Base-by-base conservation (phyloP, 108 stramenopile species). In the Nitzschia inconspicua region DNA sequence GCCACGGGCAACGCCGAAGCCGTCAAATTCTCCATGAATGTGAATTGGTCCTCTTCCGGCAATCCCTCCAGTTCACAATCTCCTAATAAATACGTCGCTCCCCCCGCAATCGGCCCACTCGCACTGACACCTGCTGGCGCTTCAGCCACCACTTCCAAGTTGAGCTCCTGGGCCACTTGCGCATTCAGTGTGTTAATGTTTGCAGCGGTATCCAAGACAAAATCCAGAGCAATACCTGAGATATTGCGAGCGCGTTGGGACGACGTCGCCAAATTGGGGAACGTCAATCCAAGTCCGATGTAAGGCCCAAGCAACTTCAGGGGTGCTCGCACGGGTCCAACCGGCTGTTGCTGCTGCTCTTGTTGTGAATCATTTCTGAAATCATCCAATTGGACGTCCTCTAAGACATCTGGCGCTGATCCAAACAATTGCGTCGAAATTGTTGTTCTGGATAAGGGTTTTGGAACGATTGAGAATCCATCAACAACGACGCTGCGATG, bases 221-320 rank as follows among this genome's bases (percentile, higher is more conserved):
- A 89, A 62, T 89, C 88, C 28, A 89, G 68, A 43, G 60, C 60
- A 9, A 89, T 51, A 1, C 88, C 88, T 1, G 82, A 74, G 11
- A 72, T 62, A 58, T 84, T 84, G 10, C 66, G 72, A 19, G 64
- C 48, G 11, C 77, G 73, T 59, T 89, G 88, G 10, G 76, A 56
- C 3, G 75, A 27, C n/a, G 88, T 89, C 18, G 82, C 71, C 28
- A 89, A 70, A 18, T 74, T 51, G 9, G 88, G 88, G 60, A 89
- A 89, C 23, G 76, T 70, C 0, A 89, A 68, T 2, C 74, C 83
- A 44, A 89, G 54, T 9, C 68, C 66, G 1, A 84, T 82, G 48
- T 89, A 89, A 24, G 84, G 78, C 1, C 88, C 88, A 39, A 89
- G 41, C 44, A 65, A 89, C 37, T 81, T 78, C 18, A 89, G 63